These are phyloP conservation scores for Epichloe sp. DNA, from an alignment of 2,329 filamentous ascomycete species.

Conservation along the genomic window DNA sequence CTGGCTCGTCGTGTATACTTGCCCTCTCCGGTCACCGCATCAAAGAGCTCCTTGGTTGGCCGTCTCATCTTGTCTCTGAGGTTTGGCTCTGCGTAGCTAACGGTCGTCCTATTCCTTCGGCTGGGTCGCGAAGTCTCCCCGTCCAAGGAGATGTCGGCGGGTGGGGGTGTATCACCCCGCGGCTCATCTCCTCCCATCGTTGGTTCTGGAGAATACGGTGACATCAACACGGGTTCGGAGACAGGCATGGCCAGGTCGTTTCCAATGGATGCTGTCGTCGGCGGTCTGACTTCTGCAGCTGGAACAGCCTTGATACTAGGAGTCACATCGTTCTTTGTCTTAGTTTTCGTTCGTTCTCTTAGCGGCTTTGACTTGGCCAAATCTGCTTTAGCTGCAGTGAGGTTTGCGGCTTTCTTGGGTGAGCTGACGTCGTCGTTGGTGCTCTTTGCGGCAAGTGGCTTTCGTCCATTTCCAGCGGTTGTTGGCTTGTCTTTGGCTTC, in stretches of 20 bases:
- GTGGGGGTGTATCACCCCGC: slow-evolving; percentile 44
- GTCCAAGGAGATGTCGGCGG: slow-evolving; percentile 39
- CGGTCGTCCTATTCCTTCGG: slow-evolving; percentile 50
- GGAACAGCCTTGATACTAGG: slow-evolving; percentile 11
- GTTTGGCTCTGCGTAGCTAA: slow-evolving; percentile 76
- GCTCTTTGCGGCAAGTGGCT: slow-evolving; percentile 42
- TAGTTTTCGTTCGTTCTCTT: slow-evolving; percentile 15
- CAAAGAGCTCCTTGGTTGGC: slow-evolving; percentile 61
- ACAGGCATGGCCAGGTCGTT: slow-evolving; percentile 16
- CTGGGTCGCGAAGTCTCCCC: slow-evolving; percentile 50
- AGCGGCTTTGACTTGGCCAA: slow-evolving; percentile 14
- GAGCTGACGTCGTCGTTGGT: slow-evolving; percentile 47
- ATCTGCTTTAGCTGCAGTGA: slow-evolving; percentile 24
- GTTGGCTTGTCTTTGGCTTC: slow-evolving; percentile 23
- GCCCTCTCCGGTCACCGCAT: slow-evolving; percentile 57
- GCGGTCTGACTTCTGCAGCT: slow-evolving; percentile 8
- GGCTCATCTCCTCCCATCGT: slow-evolving; percentile 20
- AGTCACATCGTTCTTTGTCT: slow-evolving; percentile 14
- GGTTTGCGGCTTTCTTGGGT: slow-evolving; percentile 37
- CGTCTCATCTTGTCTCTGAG: slow-evolving; percentile 73
- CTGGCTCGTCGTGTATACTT: slow-evolving; percentile 34
- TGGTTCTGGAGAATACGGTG: slow-evolving; percentile 36
- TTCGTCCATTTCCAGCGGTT: slow-evolving; percentile 23
- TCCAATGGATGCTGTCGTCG: slow-evolving; percentile 6
- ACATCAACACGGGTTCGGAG: slow-evolving; percentile 28